phyloP scores from a whole-genome alignment of 352 stramenopile genomes.

The Plasmopara viticola region DNA sequence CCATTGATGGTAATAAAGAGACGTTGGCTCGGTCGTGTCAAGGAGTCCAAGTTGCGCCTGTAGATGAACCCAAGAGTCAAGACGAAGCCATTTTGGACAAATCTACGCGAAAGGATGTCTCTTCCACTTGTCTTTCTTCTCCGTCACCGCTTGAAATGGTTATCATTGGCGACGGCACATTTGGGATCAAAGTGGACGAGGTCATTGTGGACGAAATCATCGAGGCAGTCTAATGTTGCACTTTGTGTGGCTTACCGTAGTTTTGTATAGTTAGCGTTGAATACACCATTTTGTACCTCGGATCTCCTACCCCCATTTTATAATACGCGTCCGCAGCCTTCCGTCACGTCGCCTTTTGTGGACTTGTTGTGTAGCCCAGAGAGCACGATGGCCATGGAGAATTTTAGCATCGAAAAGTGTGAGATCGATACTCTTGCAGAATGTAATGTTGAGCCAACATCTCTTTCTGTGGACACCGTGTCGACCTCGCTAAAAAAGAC shows the following conservation, averaged over 20 bases:
- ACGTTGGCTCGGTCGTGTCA: slow-evolving; percentile 5
- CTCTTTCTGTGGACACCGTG: slow-evolving; percentile 7
- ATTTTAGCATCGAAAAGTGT: slow-evolving; percentile 11
- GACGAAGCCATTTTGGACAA: slow-evolving; percentile 1
- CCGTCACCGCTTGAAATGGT: slow-evolving; percentile 28
- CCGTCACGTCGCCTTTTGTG: slow-evolving; percentile 6
- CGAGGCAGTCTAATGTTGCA: slow-evolving; percentile 40
- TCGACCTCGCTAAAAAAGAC: slow-evolving; percentile 9
- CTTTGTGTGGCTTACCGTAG: slow-evolving; percentile 14
- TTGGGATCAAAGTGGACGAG: slow-evolving; percentile 42
- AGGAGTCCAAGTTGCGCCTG: slow-evolving; percentile 15
- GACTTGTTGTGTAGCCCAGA: slow-evolving; percentile 6
- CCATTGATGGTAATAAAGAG: slow-evolving; percentile 13
- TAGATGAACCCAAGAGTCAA: slow-evolving; percentile 11
- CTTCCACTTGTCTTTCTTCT: slow-evolving; percentile 1
- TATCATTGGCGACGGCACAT: slow-evolving; percentile 26
- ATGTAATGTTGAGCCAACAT: not conserved
- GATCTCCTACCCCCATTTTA: slow-evolving; percentile 20
- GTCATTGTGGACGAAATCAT: slow-evolving; percentile 58
- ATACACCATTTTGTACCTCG: slow-evolving; percentile 5
- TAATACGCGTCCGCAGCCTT: slow-evolving; percentile 4
- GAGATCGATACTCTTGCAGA: slow-evolving; percentile 2
- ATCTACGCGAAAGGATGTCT: slow-evolving; percentile 4
- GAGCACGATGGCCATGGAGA: slow-evolving; percentile 19
- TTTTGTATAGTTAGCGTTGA: slow-evolving; percentile 4